Conservation (phyloP, 169 alveolate species). For the Pseudocohnilembus persalinus region DNA sequence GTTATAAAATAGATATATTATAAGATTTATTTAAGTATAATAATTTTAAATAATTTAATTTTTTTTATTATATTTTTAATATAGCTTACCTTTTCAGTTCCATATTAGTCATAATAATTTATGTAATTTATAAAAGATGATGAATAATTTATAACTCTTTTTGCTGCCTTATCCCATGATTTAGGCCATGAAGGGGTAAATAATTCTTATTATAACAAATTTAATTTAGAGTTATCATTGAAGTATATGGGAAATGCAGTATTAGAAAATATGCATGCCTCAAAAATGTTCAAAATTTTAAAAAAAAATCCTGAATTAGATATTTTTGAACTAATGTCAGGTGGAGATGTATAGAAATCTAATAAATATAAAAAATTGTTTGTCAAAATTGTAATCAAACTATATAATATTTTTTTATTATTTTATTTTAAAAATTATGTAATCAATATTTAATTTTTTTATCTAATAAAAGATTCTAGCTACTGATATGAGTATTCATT, state of each 20-base stretch:
- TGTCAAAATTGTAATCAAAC: not conserved
- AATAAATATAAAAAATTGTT: not conserved
- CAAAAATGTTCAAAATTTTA: constrained; percentile 32
- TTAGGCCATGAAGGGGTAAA: constrained; percentile 30
- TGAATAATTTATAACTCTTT: not conserved
- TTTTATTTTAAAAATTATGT: no score
- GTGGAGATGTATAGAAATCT: not conserved
- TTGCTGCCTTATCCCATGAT: constrained; percentile 17
- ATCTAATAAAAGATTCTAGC: not conserved
- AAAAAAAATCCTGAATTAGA: constrained; percentile 22
- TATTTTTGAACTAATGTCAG: not conserved
- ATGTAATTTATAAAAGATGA: not conserved
- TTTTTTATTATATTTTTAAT: not conserved
- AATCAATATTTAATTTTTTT: not conserved
- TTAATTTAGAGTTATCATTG: constrained; percentile 13
- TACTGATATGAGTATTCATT: not conserved
- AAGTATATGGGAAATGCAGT: constrained; percentile 30
- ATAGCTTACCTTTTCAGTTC: not conserved
- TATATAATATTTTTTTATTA: no score
- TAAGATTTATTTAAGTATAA: not conserved
- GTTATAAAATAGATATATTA: not conserved
- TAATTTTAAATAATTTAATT: not conserved
- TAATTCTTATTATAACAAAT: constrained; percentile 31
- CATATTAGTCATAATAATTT: not conserved
- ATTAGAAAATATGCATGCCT: constrained; percentile 43